Percentiles rank a stretch among this genome's conserved stretches.
Evolutionary conservation across 2,329 filamentous ascomycete species (phyloP).

Genomic region (Pseudocercospora crystallina): DNA sequence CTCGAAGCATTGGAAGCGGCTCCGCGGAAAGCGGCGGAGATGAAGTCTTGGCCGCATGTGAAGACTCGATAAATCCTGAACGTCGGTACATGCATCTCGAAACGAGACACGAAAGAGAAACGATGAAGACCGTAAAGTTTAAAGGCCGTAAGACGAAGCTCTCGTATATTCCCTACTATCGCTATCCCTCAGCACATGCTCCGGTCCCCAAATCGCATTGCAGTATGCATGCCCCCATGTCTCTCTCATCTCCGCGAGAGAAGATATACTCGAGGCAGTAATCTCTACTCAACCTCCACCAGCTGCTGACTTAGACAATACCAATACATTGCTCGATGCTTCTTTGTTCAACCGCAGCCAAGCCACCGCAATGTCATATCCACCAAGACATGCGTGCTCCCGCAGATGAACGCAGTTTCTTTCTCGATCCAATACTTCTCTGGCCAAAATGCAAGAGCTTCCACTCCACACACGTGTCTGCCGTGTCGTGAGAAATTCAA

Average conservation of each 20-base stretch:
- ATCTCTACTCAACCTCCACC: not conserved
- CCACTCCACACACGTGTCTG: no score
- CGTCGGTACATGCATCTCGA: not conserved
- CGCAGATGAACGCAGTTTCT: slow-evolving; percentile 5
- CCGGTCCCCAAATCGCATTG: not conserved
- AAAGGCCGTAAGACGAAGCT: not conserved
- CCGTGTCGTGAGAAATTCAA: no score
- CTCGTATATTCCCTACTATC: slow-evolving; percentile 12
- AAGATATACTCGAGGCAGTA: not conserved
- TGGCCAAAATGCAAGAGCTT: slow-evolving; percentile 21
- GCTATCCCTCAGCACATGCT: slow-evolving; percentile 13
- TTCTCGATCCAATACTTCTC: slow-evolving; percentile 21
- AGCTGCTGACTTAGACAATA: slow-evolving; percentile 21
- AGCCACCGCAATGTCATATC: not conserved
- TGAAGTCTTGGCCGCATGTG: not conserved
- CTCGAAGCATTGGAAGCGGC: no score
- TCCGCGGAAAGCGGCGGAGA: no score
- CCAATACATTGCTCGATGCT: slow-evolving; percentile 21
- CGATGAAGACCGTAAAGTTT: not conserved
- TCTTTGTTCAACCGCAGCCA: not conserved
- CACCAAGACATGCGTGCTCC: not conserved
- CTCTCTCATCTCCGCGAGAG: not conserved
- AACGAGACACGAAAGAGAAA: not conserved
- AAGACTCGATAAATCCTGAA: not conserved
- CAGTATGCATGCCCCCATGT: slow-evolving; percentile 8